Base-by-base conservation (phyloP, 768 basidiomycete species). In the Mrakia hoshinonis region DNA sequence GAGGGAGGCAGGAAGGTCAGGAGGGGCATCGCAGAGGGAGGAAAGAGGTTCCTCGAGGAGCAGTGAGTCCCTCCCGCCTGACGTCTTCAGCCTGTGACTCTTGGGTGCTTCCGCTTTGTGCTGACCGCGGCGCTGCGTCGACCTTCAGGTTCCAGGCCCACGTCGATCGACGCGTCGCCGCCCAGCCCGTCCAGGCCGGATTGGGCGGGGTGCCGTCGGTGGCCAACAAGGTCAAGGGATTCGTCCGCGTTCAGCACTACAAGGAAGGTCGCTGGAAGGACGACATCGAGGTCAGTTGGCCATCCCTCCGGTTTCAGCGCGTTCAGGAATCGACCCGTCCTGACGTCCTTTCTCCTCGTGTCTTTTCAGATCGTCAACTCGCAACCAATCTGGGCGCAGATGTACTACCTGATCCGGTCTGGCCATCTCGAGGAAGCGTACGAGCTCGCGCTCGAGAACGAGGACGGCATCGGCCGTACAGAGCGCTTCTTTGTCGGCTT, bases 121-220 rank as follows among this genome's bases (percentile, higher is more conserved):
- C n/a, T n/a, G n/a, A n/a, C n/a, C n/a, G n/a, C n/a, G n/a, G n/a
- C n/a, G 12, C 24, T 54, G 15, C 24, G 24, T 46, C 20, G 24
- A 20, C 49, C 54, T 15, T n/a, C 51, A 55, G 48, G 70, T 81
- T 81, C 71, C 76, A 80, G 65, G 69, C 75, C 36, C 77, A 81
- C 72, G 76, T 99, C 65, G 91, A 94, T 70, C 85, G 87, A 52
- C 89, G 89, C 0, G 83, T 99, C 20, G 88, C 90, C 68, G 84
- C 89, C 1, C 82, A 90, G 13, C 91, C 92, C 0, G 84, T 85
- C 67, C 90, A 96, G 75, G 95, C 95, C 0, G 83, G 85, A 49
- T 83, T 99, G 5, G 95, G 95, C 20, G 95, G 95, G 31, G 89
- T 93, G 70, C 95, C 95, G 0, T 91, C 90, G 70, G 83, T 93